Evolutionary conservation across 83 land plant species (phyloP), one percentile per base, ranked within the genome.

Genomic region (Picea abies): DNA sequence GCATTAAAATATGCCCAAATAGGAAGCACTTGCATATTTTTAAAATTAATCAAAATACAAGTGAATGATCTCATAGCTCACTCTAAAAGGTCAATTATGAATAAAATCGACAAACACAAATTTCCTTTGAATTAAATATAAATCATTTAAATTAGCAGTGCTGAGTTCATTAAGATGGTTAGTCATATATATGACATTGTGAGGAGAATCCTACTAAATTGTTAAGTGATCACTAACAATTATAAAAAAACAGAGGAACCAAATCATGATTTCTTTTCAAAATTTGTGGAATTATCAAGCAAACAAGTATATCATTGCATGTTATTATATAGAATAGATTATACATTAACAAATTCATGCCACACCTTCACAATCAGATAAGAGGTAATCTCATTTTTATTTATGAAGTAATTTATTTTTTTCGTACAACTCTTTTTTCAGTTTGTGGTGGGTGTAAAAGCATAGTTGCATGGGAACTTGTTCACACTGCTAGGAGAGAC

Each of bases 111-210:
- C 10, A 37, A 6, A 39, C 25, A 32, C 5, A 26, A 23, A n/a
- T 62, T 80, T 63, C 37, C 37, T 60, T 73, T 61, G 32, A 65
- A 66, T n/a, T 14, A 66, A 76, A 47, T 29, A 29, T 0, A 14
- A 58, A 25, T 52, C 0, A 29, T 23, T 39, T 44, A 39, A 15
- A 39, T 23, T 49, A 63, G 86, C 90, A 93, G 87, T 86, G 81
- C 75, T 77, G 82, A 47, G 80, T 39, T 65, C 76, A 32, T 25
- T 58, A 39, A 23, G 10, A 63, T 23, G 25, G 47, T 76, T 37
- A 49, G 69, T 35, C 80, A 69, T 25, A 64, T 52, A 63, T 52
- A 16, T 4, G n/a, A 47, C 9, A 47, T 47, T 47, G 44, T 41
- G 52, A 47, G 52, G 52, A 47, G 52, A 47, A 47, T 8, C 52